Percentiles rank a stretch among this genome's conserved stretches.
Evolutionary conservation across 208 protist species (phyloP).

Genomic region (Angomonas ambiguus): DNA sequence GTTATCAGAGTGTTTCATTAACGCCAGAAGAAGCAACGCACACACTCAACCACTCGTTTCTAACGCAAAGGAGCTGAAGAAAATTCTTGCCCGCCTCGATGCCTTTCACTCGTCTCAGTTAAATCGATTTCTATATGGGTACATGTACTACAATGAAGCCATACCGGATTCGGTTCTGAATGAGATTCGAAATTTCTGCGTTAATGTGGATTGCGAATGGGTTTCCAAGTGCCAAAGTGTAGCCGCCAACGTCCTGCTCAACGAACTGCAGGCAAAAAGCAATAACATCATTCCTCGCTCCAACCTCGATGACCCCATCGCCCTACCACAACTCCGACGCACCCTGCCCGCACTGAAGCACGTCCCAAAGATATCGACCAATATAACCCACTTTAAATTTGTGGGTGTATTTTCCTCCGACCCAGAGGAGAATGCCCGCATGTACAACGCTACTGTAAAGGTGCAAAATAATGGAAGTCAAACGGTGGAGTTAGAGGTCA

Average conservation of each 20-base stretch:
- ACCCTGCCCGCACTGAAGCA: slow-evolving; percentile 49
- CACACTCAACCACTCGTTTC: slow-evolving; percentile 58
- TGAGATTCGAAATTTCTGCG: slow-evolving; percentile 47
- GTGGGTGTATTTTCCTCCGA: slow-evolving; percentile 41
- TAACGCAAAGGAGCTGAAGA: slow-evolving; percentile 58
- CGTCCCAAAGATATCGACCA: slow-evolving; percentile 49
- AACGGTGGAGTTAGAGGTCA: slow-evolving; percentile 39
- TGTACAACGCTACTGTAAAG: slow-evolving; percentile 40
- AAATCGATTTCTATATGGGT: slow-evolving; percentile 65
- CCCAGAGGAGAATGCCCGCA: slow-evolving; percentile 17
- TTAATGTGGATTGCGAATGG: slow-evolving; percentile 60
- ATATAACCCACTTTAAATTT: slow-evolving; percentile 45
- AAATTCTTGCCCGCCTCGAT: slow-evolving; percentile 43
- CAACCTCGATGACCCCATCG: slow-evolving; percentile 59
- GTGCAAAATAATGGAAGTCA: slow-evolving; percentile 58
- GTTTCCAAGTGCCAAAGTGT: slow-evolving; percentile 56
- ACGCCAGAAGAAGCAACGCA: slow-evolving; percentile 52
- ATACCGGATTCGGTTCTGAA: slow-evolving; percentile 52
- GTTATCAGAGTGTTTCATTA: slow-evolving; percentile 53
- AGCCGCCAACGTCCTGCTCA: slow-evolving; percentile 53
- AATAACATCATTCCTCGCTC: slow-evolving; percentile 37
- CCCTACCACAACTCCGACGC: slow-evolving; percentile 52
- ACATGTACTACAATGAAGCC: slow-evolving; percentile 53
- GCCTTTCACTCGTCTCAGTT: slow-evolving; percentile 64
- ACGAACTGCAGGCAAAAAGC: slow-evolving; percentile 53